Conservation (phyloP, 2,329 filamentous ascomycete species). For the Xylariomycetidae sp. region DNA sequence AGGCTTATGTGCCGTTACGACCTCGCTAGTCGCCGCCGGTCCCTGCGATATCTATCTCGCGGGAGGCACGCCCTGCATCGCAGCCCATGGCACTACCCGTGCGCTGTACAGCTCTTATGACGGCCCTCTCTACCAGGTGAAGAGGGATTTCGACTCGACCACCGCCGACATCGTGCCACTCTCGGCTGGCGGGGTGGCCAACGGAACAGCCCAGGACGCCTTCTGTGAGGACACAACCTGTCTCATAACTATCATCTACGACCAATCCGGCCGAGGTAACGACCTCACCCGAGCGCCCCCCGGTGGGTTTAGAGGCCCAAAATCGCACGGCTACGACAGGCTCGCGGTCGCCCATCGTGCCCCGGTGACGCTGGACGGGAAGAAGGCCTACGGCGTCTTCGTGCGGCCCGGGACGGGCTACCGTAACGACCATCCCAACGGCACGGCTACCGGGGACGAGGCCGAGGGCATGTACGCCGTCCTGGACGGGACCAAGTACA, state of each 20-base stretch:
- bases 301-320: constrained; percentile 53
- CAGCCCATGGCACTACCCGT: constrained; percentile 61
- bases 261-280: constrained; percentile 59
- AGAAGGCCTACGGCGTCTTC: constrained; percentile 62
- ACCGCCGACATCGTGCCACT: constrained; percentile 46
- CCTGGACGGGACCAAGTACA: constrained; percentile 57
- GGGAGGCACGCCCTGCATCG: constrained; percentile 58
- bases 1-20: constrained; percentile 29
- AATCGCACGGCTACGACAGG: constrained; percentile 53
- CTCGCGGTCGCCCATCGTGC: constrained; percentile 55
- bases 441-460: constrained; percentile 49
- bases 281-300: constrained; percentile 59
- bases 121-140: constrained; percentile 55
- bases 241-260: constrained; percentile 60
- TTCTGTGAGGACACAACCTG: constrained; percentile 60
- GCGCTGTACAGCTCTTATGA: constrained; percentile 52
- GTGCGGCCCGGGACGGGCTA: constrained; percentile 59
- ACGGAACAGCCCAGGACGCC: constrained; percentile 54
- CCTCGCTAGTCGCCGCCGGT: constrained; percentile 42
- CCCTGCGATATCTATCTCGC: constrained; percentile 59
- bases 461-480: constrained; percentile 58
- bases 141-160: constrained; percentile 47
- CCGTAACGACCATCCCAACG: constrained; percentile 50
- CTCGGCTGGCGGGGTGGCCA: constrained; percentile 56
- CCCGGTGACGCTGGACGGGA: constrained; percentile 55